phyloP scores from a whole-genome alignment of 768 basidiomycete species.

The Serpula lacrymans region DNA sequence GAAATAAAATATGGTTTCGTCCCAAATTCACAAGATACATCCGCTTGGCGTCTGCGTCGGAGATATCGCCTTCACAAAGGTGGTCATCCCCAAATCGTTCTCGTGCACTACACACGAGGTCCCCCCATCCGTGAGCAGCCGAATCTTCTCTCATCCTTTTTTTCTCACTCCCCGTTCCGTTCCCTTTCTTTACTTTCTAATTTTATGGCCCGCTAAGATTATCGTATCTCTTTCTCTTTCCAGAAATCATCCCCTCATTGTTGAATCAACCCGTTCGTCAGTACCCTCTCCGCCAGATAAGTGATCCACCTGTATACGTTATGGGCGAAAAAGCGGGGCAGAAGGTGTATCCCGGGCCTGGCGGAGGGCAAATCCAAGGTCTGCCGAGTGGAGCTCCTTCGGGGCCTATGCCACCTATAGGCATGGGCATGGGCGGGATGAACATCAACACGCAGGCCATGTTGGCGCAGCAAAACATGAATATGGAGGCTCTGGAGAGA shows the following conservation, averaged over 20 bases:
- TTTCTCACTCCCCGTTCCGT: conserved; percentile 9
- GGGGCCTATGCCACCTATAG: conserved; percentile 24
- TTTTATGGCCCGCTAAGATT: no score
- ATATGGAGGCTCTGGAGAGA: conserved; percentile 71
- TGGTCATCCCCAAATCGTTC: conserved; percentile 67
- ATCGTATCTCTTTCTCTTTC: conserved; percentile 5
- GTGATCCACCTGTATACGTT: conserved; percentile 67
- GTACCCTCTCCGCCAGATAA: conserved; percentile 67
- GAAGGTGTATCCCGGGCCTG: conserved; percentile 45
- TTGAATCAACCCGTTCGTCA: conserved; percentile 60
- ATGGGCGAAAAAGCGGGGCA: conserved; percentile 71
- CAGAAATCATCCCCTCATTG: conserved; percentile 59
- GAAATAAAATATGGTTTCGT: conserved; percentile 77
- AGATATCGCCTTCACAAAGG: conserved; percentile 73
- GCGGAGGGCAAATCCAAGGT: no score
- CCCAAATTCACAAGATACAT: conserved; percentile 57
- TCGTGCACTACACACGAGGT: conserved; percentile 75
- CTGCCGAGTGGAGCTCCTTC: conserved; percentile 31
- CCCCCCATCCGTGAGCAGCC: conserved; percentile 52
- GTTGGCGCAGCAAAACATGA: conserved; percentile 69
- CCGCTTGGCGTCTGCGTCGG: conserved; percentile 65
- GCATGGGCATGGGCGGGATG: conserved; percentile 18
- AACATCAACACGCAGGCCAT: conserved; percentile 50
- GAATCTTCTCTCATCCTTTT: conserved; percentile 2
- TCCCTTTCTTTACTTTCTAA: conserved; percentile 10